Conservation (phyloP, 768 basidiomycete genomes). For the Phlebiopsis flavidoalba region DNA sequence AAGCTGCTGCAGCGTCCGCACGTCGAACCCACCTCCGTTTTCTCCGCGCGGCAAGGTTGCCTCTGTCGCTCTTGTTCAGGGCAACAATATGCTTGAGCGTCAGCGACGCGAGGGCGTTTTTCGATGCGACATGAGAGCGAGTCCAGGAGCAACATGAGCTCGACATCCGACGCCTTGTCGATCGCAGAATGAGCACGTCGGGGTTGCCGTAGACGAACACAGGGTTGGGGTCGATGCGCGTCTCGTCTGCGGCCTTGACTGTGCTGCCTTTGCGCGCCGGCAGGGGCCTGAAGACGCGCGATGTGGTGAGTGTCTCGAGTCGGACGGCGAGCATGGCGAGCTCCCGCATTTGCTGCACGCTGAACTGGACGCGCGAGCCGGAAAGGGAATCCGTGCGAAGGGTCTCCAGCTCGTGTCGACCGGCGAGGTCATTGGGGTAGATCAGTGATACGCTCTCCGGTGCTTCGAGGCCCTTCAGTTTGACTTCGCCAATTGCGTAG, state of each 20-base stretch:
- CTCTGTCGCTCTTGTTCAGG: constrained; percentile 27
- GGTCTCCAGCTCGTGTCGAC: constrained; percentile 52
- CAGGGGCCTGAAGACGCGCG: constrained; percentile 48
- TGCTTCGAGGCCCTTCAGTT: constrained; percentile 91
- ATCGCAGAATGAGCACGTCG: constrained; percentile 58
- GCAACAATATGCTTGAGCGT: constrained; percentile 16
- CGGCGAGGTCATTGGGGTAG: constrained; percentile 71
- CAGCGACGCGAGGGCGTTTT: constrained; percentile 44
- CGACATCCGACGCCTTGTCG: constrained; percentile 66
- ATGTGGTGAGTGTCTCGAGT: constrained; percentile 69
- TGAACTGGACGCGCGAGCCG: constrained; percentile 57
- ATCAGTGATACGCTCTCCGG: constrained; percentile 84
- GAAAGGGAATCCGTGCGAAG: constrained; percentile 29
- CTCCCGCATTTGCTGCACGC: constrained; percentile 68
- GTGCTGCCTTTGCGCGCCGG: constrained; percentile 42
- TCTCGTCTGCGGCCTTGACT: constrained; percentile 23
- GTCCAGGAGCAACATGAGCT: constrained; percentile 72
- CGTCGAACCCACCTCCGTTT: constrained; percentile 36
- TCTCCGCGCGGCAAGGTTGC: constrained; percentile 21
- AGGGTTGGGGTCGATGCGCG: constrained; percentile 9
- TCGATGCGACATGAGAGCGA: constrained; percentile 72
- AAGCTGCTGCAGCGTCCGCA: constrained; percentile 42
- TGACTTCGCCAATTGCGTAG: constrained; percentile 79
- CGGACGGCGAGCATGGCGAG: constrained; percentile 72
- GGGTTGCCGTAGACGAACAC: constrained; percentile 54